Conservation (phyloP, 2,329 filamentous ascomycete species). For the Ceratocystis variospora region DNA sequence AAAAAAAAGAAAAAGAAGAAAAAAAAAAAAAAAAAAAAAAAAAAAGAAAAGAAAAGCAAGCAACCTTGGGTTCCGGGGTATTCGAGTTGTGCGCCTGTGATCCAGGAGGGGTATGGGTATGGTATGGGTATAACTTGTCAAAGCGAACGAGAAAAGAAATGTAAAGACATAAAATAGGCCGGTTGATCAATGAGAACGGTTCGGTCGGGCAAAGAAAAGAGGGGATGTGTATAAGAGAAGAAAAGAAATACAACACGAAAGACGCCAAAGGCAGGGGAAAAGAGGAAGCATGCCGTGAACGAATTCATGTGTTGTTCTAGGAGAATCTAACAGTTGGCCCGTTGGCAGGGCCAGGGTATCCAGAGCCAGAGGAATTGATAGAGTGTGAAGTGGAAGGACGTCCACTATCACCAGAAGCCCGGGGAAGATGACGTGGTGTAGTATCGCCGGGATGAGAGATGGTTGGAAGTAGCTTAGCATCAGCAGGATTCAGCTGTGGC, state of each 20-base stretch:
- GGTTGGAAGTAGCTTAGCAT: constrained; percentile 46
- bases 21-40: neutral
- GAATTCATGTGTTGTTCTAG: constrained; percentile 32
- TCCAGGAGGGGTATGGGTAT: constrained; percentile 10
- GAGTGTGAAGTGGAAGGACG: constrained; percentile 91
- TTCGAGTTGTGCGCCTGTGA: constrained; percentile 18
- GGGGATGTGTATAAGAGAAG: constrained; percentile 24
- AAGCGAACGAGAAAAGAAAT: constrained; percentile 18
- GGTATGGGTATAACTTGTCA: constrained; percentile 19
- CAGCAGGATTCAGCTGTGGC: constrained; percentile 50
- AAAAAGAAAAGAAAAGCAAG: constrained; percentile 4
- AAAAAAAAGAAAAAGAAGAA: neutral
- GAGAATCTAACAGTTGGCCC: constrained; percentile 64
- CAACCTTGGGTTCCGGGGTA: constrained; percentile 18
- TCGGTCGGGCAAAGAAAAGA: constrained; percentile 22
- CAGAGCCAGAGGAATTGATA: constrained; percentile 53
- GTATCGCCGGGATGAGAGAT: constrained; percentile 63
- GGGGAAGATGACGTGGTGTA: constrained; percentile 69
- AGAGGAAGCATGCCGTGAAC: constrained; percentile 13
- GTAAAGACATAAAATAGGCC: constrained; percentile 9
- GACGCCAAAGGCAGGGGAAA: constrained; percentile 21
- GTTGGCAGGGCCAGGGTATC: constrained; percentile 74
- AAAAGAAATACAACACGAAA: constrained; percentile 33
- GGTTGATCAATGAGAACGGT: neutral
- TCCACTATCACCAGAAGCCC: constrained; percentile 79